A percentile compares a stretch with the other conserved stretches of the same genome.
Conservation (phyloP, 129 eudicot species). For the Flaveria ramosissima region DNA sequence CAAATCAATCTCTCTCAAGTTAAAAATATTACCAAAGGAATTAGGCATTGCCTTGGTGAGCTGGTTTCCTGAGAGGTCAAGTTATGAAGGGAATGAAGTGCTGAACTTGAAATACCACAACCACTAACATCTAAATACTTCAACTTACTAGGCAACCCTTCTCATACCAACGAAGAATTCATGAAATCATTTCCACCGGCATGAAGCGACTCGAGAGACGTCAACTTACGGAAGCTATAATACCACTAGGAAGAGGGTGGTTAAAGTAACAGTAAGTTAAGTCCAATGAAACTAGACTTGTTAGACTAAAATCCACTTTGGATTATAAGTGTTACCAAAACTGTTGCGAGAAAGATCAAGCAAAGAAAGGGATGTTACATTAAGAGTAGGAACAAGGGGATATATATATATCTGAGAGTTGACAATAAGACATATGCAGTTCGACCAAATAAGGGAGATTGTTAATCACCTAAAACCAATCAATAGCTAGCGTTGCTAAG, state of each 20-base stretch:
- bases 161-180: neutral
- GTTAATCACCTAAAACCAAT: too few species aligned
- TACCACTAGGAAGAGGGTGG: neutral
- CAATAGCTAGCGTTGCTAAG: too few species aligned
- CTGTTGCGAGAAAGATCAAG: slow-evolving; percentile 33
- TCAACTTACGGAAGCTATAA: slow-evolving; percentile 17
- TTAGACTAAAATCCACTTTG: slow-evolving; percentile 34
- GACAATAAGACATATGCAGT: slow-evolving; percentile 20
- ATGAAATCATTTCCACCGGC: neutral
- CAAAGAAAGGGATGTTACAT: slow-evolving; percentile 18
- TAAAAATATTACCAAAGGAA: slow-evolving; percentile 16
- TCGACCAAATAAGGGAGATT: too few species aligned
- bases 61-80: slow-evolving; percentile 3
- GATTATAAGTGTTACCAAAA: neutral
- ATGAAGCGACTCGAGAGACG: slow-evolving; percentile 14
- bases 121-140: neutral
- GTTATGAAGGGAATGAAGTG: slow-evolving; percentile 8
- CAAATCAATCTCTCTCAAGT: slow-evolving; percentile 15
- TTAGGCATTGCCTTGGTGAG: neutral
- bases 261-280: neutral
- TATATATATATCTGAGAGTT: neutral
- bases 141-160: slow-evolving; percentile 18
- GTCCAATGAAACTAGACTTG: slow-evolving; percentile 20
- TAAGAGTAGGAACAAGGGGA: slow-evolving; percentile 17
- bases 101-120: slow-evolving; percentile 15